Evolutionary conservation across 106 monocot species (phyloP).

Genomic region (Phalaenopsis aphrodite): DNA sequence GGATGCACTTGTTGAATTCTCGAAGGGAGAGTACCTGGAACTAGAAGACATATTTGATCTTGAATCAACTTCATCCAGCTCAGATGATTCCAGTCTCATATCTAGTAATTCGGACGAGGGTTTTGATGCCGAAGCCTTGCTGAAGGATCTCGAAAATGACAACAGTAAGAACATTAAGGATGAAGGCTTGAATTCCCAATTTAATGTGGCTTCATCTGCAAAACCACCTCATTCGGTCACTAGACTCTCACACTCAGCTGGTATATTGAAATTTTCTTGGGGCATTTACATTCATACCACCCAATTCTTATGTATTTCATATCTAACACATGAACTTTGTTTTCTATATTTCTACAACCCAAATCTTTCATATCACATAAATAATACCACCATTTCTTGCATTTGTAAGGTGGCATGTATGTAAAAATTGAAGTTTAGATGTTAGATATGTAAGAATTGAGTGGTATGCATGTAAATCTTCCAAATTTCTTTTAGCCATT

Average conservation of each 20-base stretch:
- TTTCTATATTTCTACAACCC: no score
- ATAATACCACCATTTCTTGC: no score
- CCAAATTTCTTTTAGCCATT: background rate
- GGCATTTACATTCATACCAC: no score
- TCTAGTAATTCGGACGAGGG: slow-evolving; percentile 33
- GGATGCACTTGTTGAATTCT: slow-evolving; percentile 13
- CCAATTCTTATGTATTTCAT: no score
- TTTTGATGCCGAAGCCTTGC: slow-evolving; percentile 50
- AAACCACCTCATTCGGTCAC: background rate
- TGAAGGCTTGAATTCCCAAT: slow-evolving; percentile 5
- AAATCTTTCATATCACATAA: no score
- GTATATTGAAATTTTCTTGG: background rate
- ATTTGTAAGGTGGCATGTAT: no score
- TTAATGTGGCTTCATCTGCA: background rate
- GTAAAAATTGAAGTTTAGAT: no score
- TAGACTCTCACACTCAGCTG: background rate
- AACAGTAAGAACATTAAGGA: background rate
- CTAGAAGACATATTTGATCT: slow-evolving; percentile 31
- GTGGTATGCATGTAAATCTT: no score
- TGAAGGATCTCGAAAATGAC: slow-evolving; percentile 31
- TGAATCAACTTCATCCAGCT: slow-evolving; percentile 36
- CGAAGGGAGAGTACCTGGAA: slow-evolving; percentile 45
- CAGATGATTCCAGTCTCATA: slow-evolving; percentile 35
- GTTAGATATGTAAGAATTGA: no score
- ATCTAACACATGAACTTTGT: no score